These are phyloP conservation scores for Phytophthora meadii DNA, from an alignment of 352 stramenopile genomes.

Conservation along the genomic window DNA sequence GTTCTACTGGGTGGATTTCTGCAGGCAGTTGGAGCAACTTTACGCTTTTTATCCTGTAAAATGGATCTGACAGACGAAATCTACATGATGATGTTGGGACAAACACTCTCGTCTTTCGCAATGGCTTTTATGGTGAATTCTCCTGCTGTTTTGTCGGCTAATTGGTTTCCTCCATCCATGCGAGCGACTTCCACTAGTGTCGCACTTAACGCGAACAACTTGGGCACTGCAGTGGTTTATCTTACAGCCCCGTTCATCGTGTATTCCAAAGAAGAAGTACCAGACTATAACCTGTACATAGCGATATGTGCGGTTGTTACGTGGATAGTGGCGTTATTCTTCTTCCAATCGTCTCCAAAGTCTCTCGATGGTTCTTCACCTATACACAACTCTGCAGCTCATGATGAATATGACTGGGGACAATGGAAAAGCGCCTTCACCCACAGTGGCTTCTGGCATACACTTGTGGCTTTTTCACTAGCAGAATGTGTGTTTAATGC, in stretches of 20 bases:
- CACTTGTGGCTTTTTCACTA: slow-evolving; percentile 61
- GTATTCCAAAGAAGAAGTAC: slow-evolving; percentile 33
- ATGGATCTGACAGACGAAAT: slow-evolving; percentile 26
- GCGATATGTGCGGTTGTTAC: slow-evolving; percentile 36
- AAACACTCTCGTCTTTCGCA: slow-evolving; percentile 59
- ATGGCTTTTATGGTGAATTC: slow-evolving; percentile 87
- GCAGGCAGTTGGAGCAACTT: slow-evolving; percentile 50
- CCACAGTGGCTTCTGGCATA: slow-evolving; percentile 66
- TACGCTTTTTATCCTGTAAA: slow-evolving; percentile 51
- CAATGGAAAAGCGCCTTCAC: slow-evolving; percentile 67
- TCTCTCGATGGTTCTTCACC: slow-evolving; percentile 37
- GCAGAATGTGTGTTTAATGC: slow-evolving; percentile 78
- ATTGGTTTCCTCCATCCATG: slow-evolving; percentile 72
- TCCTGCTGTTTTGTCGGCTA: slow-evolving; percentile 63
- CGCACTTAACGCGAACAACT: slow-evolving; percentile 70
- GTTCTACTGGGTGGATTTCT: slow-evolving; percentile 62
- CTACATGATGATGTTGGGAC: slow-evolving; percentile 52
- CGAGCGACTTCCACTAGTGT: slow-evolving; percentile 67
- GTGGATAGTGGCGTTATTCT: slow-evolving; percentile 27
- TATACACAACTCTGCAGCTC: slow-evolving; percentile 49
- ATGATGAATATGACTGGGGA: slow-evolving; percentile 72
- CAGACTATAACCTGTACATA: slow-evolving; percentile 52
- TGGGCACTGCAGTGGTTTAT: slow-evolving; percentile 70
- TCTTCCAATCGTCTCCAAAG: slow-evolving; percentile 53
- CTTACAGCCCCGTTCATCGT: slow-evolving; percentile 58